Percentiles rank a stretch among this genome's conserved stretches.
Conservation (phyloP, 2,329 filamentous ascomycete genomes). For the Arthrobotrys sphaeroides region DNA sequence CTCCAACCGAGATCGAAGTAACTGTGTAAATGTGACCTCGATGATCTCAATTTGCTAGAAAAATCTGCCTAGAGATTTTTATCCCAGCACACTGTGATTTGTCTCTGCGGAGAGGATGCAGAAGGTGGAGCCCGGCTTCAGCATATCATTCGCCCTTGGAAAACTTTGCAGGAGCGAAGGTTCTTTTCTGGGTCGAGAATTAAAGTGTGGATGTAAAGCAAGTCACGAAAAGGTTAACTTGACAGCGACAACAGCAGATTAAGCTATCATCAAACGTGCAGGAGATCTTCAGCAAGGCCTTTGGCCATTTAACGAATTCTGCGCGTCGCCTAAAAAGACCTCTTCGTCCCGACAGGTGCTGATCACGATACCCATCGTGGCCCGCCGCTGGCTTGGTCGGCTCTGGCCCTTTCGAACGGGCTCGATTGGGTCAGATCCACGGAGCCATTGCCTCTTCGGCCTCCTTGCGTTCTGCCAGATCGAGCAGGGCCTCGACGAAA, state of each 20-base stretch:
- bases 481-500: slow-evolving; percentile 37
- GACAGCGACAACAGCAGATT: slow-evolving; percentile 44
- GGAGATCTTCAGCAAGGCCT: slow-evolving; percentile 36
- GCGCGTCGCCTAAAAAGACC: slow-evolving; percentile 42
- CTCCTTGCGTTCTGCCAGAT: slow-evolving; percentile 41
- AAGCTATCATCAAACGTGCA: slow-evolving; percentile 35
- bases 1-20: slow-evolving; percentile 25
- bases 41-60: slow-evolving; percentile 43
- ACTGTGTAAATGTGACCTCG: slow-evolving; percentile 26
- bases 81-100: slow-evolving; percentile 11
- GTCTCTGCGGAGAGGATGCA: slow-evolving; percentile 6
- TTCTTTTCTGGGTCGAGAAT: slow-evolving; percentile 45
- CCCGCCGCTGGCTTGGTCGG: slow-evolving; percentile 16
- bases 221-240: slow-evolving; percentile 50
- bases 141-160: slow-evolving; percentile 6
- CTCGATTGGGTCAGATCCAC: slow-evolving; percentile 42
- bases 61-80: slow-evolving; percentile 45
- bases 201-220: slow-evolving; percentile 44
- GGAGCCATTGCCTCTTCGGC: slow-evolving; percentile 34
- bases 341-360: slow-evolving; percentile 27
- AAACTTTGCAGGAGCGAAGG: slow-evolving; percentile 29
- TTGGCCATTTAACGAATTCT: slow-evolving; percentile 35
- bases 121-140: slow-evolving; percentile 3
- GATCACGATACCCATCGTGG: slow-evolving; percentile 31
- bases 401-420: slow-evolving; percentile 19